These are phyloP conservation scores for Hsuehochloa calcarea DNA, from an alignment of 176 grass and related monocot genomes.

Conservation along the genomic window DNA sequence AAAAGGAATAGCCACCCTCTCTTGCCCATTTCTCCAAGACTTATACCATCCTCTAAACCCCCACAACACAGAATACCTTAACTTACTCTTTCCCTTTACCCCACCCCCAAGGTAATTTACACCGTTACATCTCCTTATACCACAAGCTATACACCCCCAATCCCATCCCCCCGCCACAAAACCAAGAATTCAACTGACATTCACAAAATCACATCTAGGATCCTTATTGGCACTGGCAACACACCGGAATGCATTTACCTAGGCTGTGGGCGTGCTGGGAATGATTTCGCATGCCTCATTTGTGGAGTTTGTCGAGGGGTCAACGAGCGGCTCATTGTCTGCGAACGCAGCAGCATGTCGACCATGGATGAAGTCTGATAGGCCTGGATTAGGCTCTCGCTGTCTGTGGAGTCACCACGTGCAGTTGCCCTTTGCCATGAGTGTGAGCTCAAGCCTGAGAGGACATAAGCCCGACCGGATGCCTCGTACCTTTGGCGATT, in stretches of 20 bases:
- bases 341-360: conserved; percentile 79
- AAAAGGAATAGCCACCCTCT: conserved; percentile 15
- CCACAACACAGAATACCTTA: conserved; percentile 39
- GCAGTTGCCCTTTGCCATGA: conserved; percentile 82
- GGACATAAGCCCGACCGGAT: conserved; percentile 69
- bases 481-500: conserved; percentile 70
- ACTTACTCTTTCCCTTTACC: conserved; percentile 32
- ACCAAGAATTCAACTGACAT: conserved; percentile 18
- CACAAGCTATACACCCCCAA: conserved; percentile 41
- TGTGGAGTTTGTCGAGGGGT: conserved; percentile 24
- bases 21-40: conserved; percentile 26
- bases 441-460: conserved; percentile 86
- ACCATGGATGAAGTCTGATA: conserved; percentile 91
- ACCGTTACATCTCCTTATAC: conserved; percentile 48
- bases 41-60: conserved; percentile 28
- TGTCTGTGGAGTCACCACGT: conserved; percentile 64
- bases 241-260: conserved; percentile 31
- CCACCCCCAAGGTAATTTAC: conserved; percentile 58
- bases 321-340: conserved; percentile 54
- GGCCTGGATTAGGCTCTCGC: conserved; percentile 61
- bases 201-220: conserved; percentile 16
- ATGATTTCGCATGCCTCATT: conserved; percentile 76
- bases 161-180: conserved; percentile 30
- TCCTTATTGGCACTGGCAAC: conserved; percentile 13
- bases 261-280: conserved; percentile 64